A percentile compares a stretch with the other conserved stretches of the same genome.
Evolutionary conservation across 345 rosid species (phyloP).

Genomic region (Corchorus olitorius): DNA sequence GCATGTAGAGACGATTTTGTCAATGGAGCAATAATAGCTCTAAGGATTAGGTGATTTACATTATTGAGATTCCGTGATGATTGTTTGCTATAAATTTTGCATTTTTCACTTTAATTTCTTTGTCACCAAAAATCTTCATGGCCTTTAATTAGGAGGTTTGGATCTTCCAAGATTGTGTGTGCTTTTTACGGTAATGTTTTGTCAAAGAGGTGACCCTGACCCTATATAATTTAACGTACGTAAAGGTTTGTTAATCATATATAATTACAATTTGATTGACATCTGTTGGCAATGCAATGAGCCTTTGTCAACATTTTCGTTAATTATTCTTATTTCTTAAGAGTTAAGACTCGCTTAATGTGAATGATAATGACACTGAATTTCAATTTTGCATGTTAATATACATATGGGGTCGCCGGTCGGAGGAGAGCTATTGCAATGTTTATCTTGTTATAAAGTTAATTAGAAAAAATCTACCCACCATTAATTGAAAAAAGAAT

Average conservation of each 20-base stretch:
- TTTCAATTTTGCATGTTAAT: not conserved
- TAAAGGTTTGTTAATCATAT: not conserved
- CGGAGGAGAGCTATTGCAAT: too few relatives aligned
- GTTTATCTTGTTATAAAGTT: not conserved
- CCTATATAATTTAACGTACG: not conserved
- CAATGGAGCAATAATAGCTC: conserved; percentile 1
- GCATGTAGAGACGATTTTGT: not conserved
- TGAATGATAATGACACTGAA: not conserved
- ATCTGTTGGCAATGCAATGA: not conserved
- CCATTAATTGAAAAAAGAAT: not conserved
- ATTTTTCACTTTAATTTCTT: not conserved
- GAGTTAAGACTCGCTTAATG: not conserved
- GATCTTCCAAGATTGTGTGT: conserved; percentile 13
- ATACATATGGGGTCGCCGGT: too few relatives aligned
- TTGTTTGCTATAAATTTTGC: not conserved
- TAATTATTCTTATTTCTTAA: not conserved
- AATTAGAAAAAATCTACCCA: not conserved
- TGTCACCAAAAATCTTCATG: not conserved
- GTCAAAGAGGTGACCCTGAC: not conserved
- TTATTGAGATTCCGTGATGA: conserved; percentile 4
- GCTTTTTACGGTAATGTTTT: not conserved
- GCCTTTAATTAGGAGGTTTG: not conserved
- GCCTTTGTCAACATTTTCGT: not conserved
- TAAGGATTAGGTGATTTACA: not conserved
- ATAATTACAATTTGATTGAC: not conserved